Evolutionary conservation across 805 yeast species (phyloP).

Genomic region (Diddensiella caesifluorescens): DNA sequence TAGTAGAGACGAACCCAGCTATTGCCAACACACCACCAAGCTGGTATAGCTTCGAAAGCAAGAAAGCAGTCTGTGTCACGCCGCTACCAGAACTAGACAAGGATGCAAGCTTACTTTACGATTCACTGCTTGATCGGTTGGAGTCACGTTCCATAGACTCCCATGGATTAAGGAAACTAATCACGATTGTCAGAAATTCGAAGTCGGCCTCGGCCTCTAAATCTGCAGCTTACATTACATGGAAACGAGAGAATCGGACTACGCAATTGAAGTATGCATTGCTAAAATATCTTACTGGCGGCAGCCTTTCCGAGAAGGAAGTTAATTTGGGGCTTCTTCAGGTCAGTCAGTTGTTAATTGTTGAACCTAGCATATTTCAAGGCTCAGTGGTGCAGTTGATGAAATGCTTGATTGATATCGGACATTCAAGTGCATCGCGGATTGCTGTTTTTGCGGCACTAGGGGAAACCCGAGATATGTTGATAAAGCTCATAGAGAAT

Average conservation of each 20-base stretch:
- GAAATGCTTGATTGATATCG: conserved; percentile 13
- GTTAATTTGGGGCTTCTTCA: conserved; percentile 21
- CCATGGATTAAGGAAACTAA: conserved; percentile 23
- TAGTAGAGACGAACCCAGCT: conserved; percentile 5
- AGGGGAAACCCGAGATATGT: conserved; percentile 20
- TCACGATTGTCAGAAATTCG: conserved; percentile 17
- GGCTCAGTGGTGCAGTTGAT: conserved; percentile 17
- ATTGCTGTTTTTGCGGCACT: conserved; percentile 19
- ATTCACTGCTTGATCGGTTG: conserved; percentile 17
- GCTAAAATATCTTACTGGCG: conserved; percentile 13
- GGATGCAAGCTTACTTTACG: conserved; percentile 19
- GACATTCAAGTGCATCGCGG: conserved; percentile 12
- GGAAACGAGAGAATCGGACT: conserved; percentile 17
- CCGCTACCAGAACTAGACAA: conserved; percentile 17
- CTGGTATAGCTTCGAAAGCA: conserved; percentile 19
- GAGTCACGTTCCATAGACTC: conserved; percentile 18
- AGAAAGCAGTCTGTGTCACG: conserved; percentile 15
- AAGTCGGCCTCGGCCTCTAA: background rate
- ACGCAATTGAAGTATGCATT: conserved; percentile 12
- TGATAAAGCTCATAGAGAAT: conserved; percentile 11
- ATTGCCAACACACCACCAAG: background rate
- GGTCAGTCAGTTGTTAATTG: conserved; percentile 17
- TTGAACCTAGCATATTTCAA: conserved; percentile 12
- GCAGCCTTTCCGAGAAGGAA: conserved; percentile 14
- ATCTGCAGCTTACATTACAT: conserved; percentile 13